phyloP scores from a whole-genome alignment of 129 eudicot species.

The Mikania micrantha region DNA sequence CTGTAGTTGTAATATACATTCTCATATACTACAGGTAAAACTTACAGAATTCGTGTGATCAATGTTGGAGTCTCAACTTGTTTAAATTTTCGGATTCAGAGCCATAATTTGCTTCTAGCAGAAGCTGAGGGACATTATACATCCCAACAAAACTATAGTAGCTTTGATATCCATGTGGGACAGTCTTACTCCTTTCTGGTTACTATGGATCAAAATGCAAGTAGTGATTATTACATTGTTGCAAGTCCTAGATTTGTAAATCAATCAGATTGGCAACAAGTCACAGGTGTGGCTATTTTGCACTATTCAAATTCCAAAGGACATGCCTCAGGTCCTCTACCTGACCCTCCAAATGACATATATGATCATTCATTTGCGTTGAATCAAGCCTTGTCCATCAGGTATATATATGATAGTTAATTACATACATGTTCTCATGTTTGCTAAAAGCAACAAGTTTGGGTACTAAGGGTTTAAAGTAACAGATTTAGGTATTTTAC shows the following conservation, averaged over 20 bases:
- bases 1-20: neutral
- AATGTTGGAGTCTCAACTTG: conserved; percentile 86
- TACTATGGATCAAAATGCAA: conserved; percentile 95
- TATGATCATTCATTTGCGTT: conserved; percentile 56
- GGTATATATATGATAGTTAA: conserved; percentile 48
- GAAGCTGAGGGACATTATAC: conserved; percentile 89
- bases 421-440: no score
- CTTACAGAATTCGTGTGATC: conserved; percentile 78
- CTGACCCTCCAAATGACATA: conserved; percentile 71
- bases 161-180: conserved; percentile 88
- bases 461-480: no score
- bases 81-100: conserved; percentile 82
- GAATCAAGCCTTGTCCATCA: conserved; percentile 81
- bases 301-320: conserved; percentile 79
- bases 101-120: conserved; percentile 62
- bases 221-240: conserved; percentile 79
- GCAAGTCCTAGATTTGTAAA: conserved; percentile 91
- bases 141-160: conserved; percentile 60
- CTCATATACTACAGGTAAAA: conserved; percentile 48
- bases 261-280: conserved; percentile 70
- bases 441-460: no score
- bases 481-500: no score
- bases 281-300: conserved; percentile 83
- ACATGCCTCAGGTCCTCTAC: conserved; percentile 71
- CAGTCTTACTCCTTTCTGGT: conserved; percentile 88